Percentiles rank a stretch among this genome's conserved stretches.
These are phyloP conservation scores for Brassica juncea DNA, from an alignment of 345 rosid genomes.

Conservation along the genomic window DNA sequence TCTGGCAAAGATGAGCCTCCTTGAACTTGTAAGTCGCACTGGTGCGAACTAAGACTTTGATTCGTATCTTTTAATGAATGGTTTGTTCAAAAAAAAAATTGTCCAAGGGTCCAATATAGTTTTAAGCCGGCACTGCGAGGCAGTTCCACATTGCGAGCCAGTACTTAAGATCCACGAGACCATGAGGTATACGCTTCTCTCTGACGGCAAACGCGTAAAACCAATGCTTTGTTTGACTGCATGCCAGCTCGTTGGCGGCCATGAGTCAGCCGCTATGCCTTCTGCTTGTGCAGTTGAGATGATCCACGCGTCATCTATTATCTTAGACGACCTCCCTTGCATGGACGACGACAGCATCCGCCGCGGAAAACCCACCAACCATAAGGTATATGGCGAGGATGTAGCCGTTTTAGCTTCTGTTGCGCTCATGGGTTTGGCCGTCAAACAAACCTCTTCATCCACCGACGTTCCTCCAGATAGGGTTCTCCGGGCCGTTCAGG, in stretches of 20 bases:
- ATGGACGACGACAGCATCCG: slow-evolving; percentile 82
- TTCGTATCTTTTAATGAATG: no score
- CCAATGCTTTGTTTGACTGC: slow-evolving; percentile 76
- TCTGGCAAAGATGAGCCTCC: no score
- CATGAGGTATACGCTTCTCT: slow-evolving; percentile 83
- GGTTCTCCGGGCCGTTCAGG: slow-evolving; percentile 51
- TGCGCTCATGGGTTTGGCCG: slow-evolving; percentile 61
- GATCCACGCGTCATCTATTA: slow-evolving; percentile 76
- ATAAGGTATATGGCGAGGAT: slow-evolving; percentile 65
- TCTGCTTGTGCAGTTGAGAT: slow-evolving; percentile 76
- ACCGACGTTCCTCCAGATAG: slow-evolving; percentile 42
- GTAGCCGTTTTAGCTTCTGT: slow-evolving; percentile 63
- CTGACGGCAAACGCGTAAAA: slow-evolving; percentile 73
- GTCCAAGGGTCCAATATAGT: no score
- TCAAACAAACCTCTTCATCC: slow-evolving; percentile 38
- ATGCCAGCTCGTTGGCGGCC: slow-evolving; percentile 74
- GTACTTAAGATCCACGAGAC: slow-evolving; percentile 67
- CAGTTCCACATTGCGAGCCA: slow-evolving; percentile 57
- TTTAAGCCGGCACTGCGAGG: no score
- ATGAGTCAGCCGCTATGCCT: slow-evolving; percentile 60
- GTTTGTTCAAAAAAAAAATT: no score
- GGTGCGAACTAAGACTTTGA: no score
- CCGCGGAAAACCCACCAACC: slow-evolving; percentile 81
- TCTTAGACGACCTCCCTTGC: slow-evolving; percentile 76
- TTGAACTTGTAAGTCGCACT: no score